These are phyloP conservation scores for Rachicladosporium sp. DNA, from an alignment of 2,329 filamentous ascomycete genomes.

Conservation along the genomic window DNA sequence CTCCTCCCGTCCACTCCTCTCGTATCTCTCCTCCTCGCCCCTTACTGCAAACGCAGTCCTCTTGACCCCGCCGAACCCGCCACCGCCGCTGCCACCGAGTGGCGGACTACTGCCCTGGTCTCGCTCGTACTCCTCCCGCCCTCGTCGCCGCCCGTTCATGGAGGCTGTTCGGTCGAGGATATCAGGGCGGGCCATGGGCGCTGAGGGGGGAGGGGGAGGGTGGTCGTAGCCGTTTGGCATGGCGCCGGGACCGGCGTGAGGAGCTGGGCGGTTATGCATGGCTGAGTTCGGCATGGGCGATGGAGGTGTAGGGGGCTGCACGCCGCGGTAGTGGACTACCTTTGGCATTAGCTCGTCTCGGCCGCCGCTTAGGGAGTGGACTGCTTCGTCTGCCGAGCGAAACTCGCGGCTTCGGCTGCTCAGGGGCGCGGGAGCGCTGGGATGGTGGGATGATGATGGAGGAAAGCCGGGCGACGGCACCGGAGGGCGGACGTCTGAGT, in stretches of 20 bases:
- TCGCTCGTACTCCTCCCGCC: conserved; percentile 77
- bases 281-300: conserved; percentile 48
- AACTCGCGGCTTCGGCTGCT: conserved; percentile 66
- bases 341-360: conserved; percentile 84
- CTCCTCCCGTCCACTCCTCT: conserved; percentile 9
- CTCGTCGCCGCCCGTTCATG: conserved; percentile 58
- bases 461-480: conserved; percentile 69
- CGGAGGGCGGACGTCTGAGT: conserved; percentile 52
- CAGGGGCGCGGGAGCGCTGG: conserved; percentile 36
- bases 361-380: conserved; percentile 77
- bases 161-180: conserved; percentile 25
- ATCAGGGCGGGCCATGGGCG: conserved; percentile 14
- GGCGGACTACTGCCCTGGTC: conserved; percentile 79
- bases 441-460: conserved; percentile 34
- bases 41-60: conserved; percentile 24
- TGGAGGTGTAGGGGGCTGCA: conserved; percentile 84
- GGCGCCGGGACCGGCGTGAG: conserved; percentile 12
- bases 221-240: conserved; percentile 7
- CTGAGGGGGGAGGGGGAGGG: conserved; percentile 3
- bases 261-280: conserved; percentile 1
- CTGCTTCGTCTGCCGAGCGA: conserved; percentile 89
- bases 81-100: no score
- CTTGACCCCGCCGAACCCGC: conserved; percentile 8
- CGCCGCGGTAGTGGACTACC: conserved; percentile 87
- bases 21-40: conserved; percentile 11